A percentile compares a stretch with the other conserved stretches of the same genome.
Evolutionary conservation across 2,329 filamentous ascomycete genomes (phyloP).

Genomic region (Decorospora gaudefroyi): DNA sequence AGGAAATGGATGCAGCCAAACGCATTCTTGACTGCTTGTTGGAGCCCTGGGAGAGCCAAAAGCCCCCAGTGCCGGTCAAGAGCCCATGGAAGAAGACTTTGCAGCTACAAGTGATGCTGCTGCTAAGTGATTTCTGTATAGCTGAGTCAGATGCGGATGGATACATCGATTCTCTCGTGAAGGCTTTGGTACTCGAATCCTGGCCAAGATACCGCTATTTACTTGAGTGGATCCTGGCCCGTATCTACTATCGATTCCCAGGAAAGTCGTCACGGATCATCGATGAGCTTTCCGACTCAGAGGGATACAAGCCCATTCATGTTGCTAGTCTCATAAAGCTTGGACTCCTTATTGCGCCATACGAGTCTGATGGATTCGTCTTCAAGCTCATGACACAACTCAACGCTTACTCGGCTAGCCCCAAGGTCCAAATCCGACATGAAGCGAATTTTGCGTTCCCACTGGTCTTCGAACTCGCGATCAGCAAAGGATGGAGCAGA

Average conservation of each 20-base stretch:
- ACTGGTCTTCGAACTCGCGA: conserved; percentile 50
- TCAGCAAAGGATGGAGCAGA: conserved; percentile 40
- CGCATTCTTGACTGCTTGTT: conserved; percentile 45
- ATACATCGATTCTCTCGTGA: conserved; percentile 48
- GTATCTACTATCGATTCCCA: conserved; percentile 48
- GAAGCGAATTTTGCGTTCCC: conserved; percentile 58
- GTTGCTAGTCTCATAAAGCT: conserved; percentile 56
- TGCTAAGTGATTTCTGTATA: conserved; percentile 49
- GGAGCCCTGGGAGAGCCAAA: conserved; percentile 52
- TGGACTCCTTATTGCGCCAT: conserved; percentile 50
- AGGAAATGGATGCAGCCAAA: conserved; percentile 29
- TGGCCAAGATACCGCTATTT: conserved; percentile 55
- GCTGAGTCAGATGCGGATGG: conserved; percentile 29
- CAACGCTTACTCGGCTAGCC: conserved; percentile 52
- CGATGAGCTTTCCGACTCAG: conserved; percentile 44
- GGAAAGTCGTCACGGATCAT: conserved; percentile 43
- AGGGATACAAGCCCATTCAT: conserved; percentile 55
- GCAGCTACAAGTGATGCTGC: conserved; percentile 54
- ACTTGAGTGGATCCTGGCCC: conserved; percentile 55
- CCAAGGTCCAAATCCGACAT: conserved; percentile 58
- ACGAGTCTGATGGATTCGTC: conserved; percentile 47
- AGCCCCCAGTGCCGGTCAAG: conserved; percentile 50
- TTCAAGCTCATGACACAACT: conserved; percentile 49
- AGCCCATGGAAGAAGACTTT: conserved; percentile 55
- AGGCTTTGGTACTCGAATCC: conserved; percentile 52